Conservation (phyloP, 2,329 filamentous ascomycete species). For the Talaromyces verruculosus region DNA sequence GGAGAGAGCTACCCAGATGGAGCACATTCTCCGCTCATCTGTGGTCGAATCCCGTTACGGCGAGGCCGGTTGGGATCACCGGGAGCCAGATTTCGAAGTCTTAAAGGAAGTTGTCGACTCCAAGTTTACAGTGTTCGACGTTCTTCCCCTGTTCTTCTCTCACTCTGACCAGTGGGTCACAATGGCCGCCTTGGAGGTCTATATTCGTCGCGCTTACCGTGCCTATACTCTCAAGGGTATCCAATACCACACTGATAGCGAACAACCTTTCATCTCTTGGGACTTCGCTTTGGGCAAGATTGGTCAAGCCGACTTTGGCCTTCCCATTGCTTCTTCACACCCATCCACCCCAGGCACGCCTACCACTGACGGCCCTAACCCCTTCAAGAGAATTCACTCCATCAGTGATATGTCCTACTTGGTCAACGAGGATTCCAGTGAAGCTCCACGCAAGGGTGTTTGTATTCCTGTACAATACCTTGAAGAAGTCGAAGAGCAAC, state of each 20-base stretch:
- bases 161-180: slow-evolving; percentile 94
- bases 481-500: slow-evolving; percentile 86
- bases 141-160: slow-evolving; percentile 90
- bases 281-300: slow-evolving; percentile 94
- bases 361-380: slow-evolving; percentile 57
- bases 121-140: slow-evolving; percentile 97
- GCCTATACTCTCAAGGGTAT: slow-evolving; percentile 89
- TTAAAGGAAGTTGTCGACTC: slow-evolving; percentile 98
- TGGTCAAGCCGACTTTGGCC: slow-evolving; percentile 83
- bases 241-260: slow-evolving; percentile 73
- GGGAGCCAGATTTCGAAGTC: slow-evolving; percentile 83
- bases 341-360: slow-evolving; percentile 83
- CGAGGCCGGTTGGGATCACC: slow-evolving; percentile 94
- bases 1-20: slow-evolving; percentile 94
- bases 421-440: slow-evolving; percentile 64
- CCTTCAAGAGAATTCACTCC: slow-evolving; percentile 82
- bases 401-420: slow-evolving; percentile 97
- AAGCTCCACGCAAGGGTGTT: slow-evolving; percentile 85
- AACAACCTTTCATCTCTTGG: slow-evolving; percentile 81
- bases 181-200: slow-evolving; percentile 89
- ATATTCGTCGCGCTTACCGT: slow-evolving; percentile 93
- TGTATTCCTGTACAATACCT: slow-evolving; percentile 91
- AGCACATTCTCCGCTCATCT: slow-evolving; percentile 93
- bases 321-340: slow-evolving; percentile 70
- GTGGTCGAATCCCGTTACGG: slow-evolving; percentile 97